phyloP scores from a whole-genome alignment of 306 rosid genomes.

The Glycine latifolia region DNA sequence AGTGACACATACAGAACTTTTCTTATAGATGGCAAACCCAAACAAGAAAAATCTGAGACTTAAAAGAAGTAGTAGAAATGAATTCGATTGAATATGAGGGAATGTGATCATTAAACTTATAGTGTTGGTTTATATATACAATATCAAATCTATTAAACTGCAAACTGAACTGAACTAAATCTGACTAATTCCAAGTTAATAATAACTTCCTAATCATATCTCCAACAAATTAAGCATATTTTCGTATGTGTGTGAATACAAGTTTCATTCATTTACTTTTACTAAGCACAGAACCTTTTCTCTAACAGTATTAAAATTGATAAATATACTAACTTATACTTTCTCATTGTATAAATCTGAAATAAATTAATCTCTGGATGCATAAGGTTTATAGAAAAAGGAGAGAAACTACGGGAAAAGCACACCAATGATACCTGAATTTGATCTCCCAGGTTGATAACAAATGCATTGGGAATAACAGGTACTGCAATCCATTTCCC shows the following conservation, averaged over 20 bases:
- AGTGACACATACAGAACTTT: neutral
- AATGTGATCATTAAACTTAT: neutral
- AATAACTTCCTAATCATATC: neutral
- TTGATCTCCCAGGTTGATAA: slow-evolving; percentile 66
- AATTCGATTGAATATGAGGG: neutral
- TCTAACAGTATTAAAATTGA: neutral
- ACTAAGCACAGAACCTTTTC: neutral
- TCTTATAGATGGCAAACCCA: neutral
- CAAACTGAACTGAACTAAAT: neutral
- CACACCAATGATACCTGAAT: slow-evolving; percentile 47
- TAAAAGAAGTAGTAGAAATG: neutral
- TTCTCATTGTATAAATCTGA: neutral
- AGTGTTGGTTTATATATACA: neutral
- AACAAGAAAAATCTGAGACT: neutral
- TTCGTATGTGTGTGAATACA: too few species aligned
- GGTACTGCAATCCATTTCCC: slow-evolving; percentile 58
- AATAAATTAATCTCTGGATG: neutral
- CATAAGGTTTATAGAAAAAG: neutral
- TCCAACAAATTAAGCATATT: too few species aligned
- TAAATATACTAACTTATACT: neutral
- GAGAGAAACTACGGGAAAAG: neutral
- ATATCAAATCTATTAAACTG: neutral
- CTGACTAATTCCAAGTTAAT: neutral
- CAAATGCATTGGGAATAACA: slow-evolving; percentile 54
- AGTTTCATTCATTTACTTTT: neutral